Evolutionary conservation across 106 monocot species (phyloP).

Genomic region (Amphibolis antarctica): DNA sequence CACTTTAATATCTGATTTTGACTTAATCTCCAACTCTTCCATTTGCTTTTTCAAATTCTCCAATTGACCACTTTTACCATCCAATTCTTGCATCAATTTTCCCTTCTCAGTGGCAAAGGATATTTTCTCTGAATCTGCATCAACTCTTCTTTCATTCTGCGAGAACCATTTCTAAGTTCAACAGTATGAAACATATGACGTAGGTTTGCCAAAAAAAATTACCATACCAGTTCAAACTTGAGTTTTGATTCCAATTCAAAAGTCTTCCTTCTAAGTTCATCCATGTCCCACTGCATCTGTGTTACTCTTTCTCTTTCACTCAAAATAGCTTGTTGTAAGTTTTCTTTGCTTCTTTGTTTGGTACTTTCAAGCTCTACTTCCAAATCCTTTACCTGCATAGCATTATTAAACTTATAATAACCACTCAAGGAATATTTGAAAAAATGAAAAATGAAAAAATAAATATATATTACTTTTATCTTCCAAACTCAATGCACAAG

Average conservation of each 20-base stretch:
- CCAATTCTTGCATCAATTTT: slow-evolving; percentile 42
- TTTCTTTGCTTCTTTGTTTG: slow-evolving; percentile 68
- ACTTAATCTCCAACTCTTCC: slow-evolving; percentile 64
- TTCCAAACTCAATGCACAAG: too few relatives aligned
- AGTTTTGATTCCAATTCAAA: slow-evolving; percentile 59
- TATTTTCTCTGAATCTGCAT: slow-evolving; percentile 40
- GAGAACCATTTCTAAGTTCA: neutral
- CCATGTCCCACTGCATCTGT: slow-evolving; percentile 93
- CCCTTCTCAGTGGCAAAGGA: slow-evolving; percentile 42
- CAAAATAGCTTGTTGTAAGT: slow-evolving; percentile 76
- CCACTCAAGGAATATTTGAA: neutral
- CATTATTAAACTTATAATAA: neutral
- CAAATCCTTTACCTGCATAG: slow-evolving; percentile 79
- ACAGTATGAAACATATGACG: neutral
- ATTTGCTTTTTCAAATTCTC: slow-evolving; percentile 37
- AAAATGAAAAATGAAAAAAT: neutral
- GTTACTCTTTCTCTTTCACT: slow-evolving; percentile 85
- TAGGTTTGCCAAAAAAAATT: neutral
- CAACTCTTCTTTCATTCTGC: slow-evolving; percentile 60
- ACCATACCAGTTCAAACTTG: slow-evolving; percentile 53
- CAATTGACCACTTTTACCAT: slow-evolving; percentile 36
- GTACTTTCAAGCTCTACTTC: slow-evolving; percentile 75
- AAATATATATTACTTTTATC: neutral
- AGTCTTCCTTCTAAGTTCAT: slow-evolving; percentile 68
- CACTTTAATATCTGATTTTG: slow-evolving; percentile 80